Percentiles rank a stretch among this genome's conserved stretches.
Evolutionary conservation across 345 rosid genomes (phyloP).

Genomic region (Eucalyptus cladocalyx): DNA sequence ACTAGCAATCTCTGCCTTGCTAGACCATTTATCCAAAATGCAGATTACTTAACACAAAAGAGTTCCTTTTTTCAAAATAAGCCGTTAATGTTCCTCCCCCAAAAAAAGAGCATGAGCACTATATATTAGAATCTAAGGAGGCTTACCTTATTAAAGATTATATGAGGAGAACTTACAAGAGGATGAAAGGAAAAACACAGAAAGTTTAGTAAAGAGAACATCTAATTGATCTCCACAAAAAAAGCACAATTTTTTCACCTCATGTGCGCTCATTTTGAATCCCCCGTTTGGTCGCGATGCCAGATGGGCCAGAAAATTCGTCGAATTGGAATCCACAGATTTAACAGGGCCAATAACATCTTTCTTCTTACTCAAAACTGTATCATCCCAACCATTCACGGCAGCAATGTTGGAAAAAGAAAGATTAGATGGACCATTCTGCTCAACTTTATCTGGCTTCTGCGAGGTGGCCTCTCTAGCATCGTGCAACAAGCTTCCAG

Average conservation of each 20-base stretch:
- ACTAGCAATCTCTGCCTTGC: background rate
- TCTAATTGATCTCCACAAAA: background rate
- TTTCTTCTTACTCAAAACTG: conserved; percentile 1
- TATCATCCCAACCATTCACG: conserved; percentile 10
- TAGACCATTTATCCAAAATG: background rate
- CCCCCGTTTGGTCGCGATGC: conserved; percentile 27
- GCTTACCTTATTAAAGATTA: background rate
- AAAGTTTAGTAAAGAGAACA: background rate
- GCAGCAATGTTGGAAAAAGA: conserved; percentile 2
- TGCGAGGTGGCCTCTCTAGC: conserved; percentile 9
- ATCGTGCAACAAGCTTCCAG: background rate
- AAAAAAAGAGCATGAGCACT: background rate
- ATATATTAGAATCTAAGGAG: background rate
- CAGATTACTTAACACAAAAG: background rate
- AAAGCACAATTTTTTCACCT: conserved; percentile 24
- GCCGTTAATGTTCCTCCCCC: background rate
- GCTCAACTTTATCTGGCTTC: conserved; percentile 25
- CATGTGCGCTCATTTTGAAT: conserved; percentile 80
- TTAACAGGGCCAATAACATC: conserved; percentile 9
- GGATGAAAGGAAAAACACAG: background rate
- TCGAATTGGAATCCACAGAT: conserved; percentile 10
- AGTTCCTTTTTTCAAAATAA: background rate
- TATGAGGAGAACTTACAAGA: background rate
- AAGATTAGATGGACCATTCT: conserved; percentile 14
- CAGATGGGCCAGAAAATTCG: conserved; percentile 9